phyloP scores from a whole-genome alignment of 148 eudicot genomes.

The Camellia sinensis region DNA sequence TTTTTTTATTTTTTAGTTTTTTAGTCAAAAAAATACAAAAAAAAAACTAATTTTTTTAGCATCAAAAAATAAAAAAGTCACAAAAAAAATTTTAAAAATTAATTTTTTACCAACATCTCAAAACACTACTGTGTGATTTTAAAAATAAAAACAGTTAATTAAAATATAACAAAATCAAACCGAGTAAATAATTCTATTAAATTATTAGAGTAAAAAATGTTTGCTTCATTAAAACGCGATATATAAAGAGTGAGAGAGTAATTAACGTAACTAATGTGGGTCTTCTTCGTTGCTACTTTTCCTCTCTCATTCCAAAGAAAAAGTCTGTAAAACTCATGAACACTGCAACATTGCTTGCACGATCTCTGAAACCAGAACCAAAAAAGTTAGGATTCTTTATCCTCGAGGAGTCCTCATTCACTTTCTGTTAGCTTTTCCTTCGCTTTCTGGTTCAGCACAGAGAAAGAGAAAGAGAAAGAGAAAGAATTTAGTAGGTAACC shows the following conservation, averaged over 20 bases:
- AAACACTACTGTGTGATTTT: too few species aligned
- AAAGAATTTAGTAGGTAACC: conserved; percentile 9
- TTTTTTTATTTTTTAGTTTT: too few species aligned
- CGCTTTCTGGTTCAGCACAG: conserved; percentile 26
- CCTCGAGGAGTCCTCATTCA: conserved; percentile 17
- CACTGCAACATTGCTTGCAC: conserved; percentile 30
- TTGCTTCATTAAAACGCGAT: not conserved
- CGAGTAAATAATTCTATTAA: too few species aligned
- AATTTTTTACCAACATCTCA: too few species aligned
- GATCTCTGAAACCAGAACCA: conserved; percentile 20
- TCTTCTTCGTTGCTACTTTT: not conserved
- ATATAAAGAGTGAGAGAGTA: not conserved
- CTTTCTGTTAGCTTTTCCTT: conserved; percentile 23
- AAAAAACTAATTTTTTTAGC: too few species aligned
- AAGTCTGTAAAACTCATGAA: not conserved
- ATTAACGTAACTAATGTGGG: not conserved
- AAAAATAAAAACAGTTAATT: too few species aligned
- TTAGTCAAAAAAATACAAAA: too few species aligned
- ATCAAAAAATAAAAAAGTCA: too few species aligned
- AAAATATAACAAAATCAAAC: too few species aligned
- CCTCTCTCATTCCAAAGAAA: not conserved
- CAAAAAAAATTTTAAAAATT: too few species aligned
- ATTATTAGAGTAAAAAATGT: too few species aligned
- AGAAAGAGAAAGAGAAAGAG: not conserved
- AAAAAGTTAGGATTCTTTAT: not conserved